Evolutionary conservation across 1,139 yeast species (phyloP).

Genomic region (Citeromyces siamensis): DNA sequence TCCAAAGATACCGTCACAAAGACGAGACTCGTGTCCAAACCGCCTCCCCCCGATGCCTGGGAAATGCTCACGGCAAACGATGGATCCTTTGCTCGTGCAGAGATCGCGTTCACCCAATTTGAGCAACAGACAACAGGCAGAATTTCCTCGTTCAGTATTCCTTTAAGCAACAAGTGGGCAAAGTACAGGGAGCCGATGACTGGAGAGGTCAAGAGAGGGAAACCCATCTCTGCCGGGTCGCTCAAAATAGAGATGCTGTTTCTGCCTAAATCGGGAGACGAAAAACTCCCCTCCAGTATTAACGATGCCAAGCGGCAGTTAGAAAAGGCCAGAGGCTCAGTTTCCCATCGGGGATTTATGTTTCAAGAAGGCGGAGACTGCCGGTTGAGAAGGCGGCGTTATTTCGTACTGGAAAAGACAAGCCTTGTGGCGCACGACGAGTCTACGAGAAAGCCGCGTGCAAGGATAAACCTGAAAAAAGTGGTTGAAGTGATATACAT

Average conservation of each 20-base stretch:
- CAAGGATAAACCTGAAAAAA: constrained; percentile 53
- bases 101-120: constrained; percentile 49
- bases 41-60: constrained; percentile 41
- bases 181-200: constrained; percentile 20
- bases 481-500: constrained; percentile 40
- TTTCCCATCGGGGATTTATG: constrained; percentile 44
- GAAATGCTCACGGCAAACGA: constrained; percentile 54
- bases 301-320: constrained; percentile 42
- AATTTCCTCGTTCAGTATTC: constrained; percentile 37
- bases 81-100: constrained; percentile 80
- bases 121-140: constrained; percentile 42
- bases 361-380: constrained; percentile 78
- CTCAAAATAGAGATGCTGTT: constrained; percentile 65
- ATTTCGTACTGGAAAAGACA: constrained; percentile 46
- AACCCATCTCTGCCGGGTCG: constrained; percentile 55
- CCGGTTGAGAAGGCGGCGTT: constrained; percentile 47
- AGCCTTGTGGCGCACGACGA: constrained; percentile 58
- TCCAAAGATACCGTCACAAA: constrained; percentile 28
- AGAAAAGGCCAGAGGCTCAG: constrained; percentile 25
- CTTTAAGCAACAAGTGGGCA: constrained; percentile 80
- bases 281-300: constrained; percentile 55
- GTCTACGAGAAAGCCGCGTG: constrained; percentile 45
- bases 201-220: constrained; percentile 21
- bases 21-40: constrained; percentile 37
- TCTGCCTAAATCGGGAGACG: constrained; percentile 47